Conservation (phyloP, 192 early-diverging fungal genomes). For the Podila epicladia region DNA sequence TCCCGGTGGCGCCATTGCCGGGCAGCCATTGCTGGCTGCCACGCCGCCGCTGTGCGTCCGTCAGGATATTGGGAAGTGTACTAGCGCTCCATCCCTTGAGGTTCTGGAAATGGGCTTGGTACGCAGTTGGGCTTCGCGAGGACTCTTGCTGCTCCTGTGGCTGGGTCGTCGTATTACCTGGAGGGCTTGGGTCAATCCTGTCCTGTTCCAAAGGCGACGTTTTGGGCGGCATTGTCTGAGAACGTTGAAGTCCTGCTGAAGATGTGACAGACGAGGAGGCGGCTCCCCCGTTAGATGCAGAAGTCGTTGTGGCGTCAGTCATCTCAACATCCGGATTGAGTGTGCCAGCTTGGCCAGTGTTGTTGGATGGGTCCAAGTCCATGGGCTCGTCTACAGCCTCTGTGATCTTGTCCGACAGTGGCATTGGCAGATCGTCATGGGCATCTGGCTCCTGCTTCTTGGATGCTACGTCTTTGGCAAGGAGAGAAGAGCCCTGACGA, state of each 20-base stretch:
- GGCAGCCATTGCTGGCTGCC: slow-evolving; percentile 21
- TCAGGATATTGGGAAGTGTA: slow-evolving; percentile 41
- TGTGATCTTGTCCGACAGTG: not conserved
- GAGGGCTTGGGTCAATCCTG: not conserved
- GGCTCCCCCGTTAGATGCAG: too few relatives aligned
- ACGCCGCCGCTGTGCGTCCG: slow-evolving; percentile 31
- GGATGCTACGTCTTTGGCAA: too few relatives aligned
- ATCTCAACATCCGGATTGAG: not conserved
- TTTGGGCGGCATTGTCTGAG: not conserved
- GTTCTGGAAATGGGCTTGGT: not conserved
- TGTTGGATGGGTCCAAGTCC: not conserved
- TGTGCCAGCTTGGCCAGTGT: not conserved
- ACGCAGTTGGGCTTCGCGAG: not conserved
- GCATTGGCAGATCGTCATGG: not conserved
- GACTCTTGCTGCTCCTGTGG: not conserved
- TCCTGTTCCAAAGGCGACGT: not conserved
- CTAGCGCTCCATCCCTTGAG: slow-evolving; percentile 21
- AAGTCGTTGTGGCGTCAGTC: not conserved
- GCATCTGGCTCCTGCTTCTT: not conserved
- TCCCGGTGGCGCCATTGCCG: too few relatives aligned
- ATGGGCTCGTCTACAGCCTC: not conserved
- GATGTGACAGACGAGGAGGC: not conserved
- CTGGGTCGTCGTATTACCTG: not conserved
- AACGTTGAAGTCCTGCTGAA: not conserved
- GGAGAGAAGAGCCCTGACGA: too few relatives aligned